Percentiles rank a stretch among this genome's conserved stretches.
These are phyloP conservation scores for Trichoderma endophyticum DNA, from an alignment of 2,329 filamentous ascomycete species.

Conservation along the genomic window DNA sequence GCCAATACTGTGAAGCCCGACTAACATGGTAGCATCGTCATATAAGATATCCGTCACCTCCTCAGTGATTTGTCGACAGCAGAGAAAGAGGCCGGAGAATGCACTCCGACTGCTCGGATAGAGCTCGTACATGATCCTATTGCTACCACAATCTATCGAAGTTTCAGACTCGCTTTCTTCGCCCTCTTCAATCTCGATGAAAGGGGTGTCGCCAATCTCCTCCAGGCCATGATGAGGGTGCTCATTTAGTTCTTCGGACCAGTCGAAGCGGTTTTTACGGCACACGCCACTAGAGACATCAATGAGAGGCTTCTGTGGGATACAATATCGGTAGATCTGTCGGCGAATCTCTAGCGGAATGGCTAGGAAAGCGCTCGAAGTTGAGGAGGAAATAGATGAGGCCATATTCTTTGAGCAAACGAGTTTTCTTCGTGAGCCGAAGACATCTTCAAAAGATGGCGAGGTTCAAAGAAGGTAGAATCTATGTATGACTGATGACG, in stretches of 20 bases:
- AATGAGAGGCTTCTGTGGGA: background rate
- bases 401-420: background rate
- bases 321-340: background rate
- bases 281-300: background rate
- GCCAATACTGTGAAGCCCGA: background rate
- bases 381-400: background rate
- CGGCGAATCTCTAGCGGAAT: background rate
- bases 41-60: background rate
- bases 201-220: background rate
- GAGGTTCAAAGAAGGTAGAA: background rate
- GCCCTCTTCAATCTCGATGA: background rate
- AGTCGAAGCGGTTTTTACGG: background rate
- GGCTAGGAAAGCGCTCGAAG: background rate
- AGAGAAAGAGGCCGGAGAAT: background rate
- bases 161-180: background rate
- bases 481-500: background rate
- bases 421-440: background rate
- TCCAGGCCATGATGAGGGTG: background rate
- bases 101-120: background rate
- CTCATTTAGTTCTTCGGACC: background rate
- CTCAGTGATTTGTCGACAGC: background rate
- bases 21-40: background rate
- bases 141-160: background rate
- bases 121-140: background rate
- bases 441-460: background rate